phyloP scores from a whole-genome alignment of 1,284 basidiomycete species.

The Sanghuangporus weigelae region DNA sequence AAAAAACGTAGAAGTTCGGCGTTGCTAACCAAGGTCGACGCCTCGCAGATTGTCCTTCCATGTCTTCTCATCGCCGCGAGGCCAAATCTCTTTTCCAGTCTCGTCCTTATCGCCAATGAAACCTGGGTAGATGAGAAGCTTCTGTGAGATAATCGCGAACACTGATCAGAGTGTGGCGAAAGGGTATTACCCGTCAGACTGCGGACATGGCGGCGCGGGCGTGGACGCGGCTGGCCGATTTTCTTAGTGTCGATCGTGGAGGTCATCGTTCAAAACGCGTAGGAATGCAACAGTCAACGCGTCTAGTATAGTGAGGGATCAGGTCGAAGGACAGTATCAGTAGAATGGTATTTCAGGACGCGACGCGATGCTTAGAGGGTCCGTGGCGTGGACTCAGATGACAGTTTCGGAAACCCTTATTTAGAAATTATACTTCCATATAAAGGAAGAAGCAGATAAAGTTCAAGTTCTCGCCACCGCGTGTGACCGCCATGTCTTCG shows the following conservation, averaged over 20 bases:
- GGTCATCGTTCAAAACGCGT: slow-evolving; percentile 31
- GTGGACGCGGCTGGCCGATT: slow-evolving; percentile 52
- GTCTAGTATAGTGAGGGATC: not conserved
- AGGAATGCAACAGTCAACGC: not conserved
- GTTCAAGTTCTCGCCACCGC: not conserved
- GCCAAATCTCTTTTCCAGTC: slow-evolving; percentile 78
- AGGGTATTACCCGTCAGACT: slow-evolving; percentile 57
- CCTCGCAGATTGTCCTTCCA: slow-evolving; percentile 69
- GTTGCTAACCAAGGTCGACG: slow-evolving; percentile 46
- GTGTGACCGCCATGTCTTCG: not conserved
- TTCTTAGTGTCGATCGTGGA: slow-evolving; percentile 56
- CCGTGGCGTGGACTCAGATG: not conserved
- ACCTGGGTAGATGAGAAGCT: slow-evolving; percentile 37
- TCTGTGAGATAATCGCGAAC: slow-evolving; percentile 4
- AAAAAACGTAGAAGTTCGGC: slow-evolving; percentile 21
- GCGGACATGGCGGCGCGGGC: slow-evolving; percentile 62
- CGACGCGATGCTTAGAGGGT: not conserved
- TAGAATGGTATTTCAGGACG: not conserved
- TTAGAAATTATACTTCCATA: not conserved
- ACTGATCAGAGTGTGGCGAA: not conserved
- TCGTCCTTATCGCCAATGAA: slow-evolving; percentile 72
- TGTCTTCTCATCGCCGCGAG: slow-evolving; percentile 71
- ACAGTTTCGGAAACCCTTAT: not conserved
- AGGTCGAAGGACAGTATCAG: not conserved
- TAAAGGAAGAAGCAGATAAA: not conserved